Evolutionary conservation across 208 protist genomes (phyloP).

Genomic region (Acanthamoeba royreba): DNA sequence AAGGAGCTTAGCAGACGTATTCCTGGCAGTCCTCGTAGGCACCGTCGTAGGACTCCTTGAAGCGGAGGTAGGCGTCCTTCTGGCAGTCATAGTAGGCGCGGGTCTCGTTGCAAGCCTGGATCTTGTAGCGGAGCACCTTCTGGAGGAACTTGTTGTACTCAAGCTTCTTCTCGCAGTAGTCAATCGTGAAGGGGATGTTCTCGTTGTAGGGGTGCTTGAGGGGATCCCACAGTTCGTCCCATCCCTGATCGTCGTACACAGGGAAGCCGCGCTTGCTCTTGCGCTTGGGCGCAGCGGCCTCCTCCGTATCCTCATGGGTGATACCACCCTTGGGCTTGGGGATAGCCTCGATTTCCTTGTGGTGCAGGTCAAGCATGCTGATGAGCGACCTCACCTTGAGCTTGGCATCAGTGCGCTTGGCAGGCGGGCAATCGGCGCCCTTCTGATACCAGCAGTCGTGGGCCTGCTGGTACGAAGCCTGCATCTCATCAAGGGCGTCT

Average conservation of each 20-base stretch:
- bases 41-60: background rate
- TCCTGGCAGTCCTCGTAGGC: background rate
- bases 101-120: background rate
- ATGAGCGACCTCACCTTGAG: background rate
- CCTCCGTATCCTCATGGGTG: background rate
- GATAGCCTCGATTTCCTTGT: background rate
- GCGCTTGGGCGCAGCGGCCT: background rate
- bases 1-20: background rate
- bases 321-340: constrained; percentile 5
- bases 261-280: too few species aligned
- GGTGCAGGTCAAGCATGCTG: background rate
- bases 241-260: too few species aligned
- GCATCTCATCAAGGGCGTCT: background rate
- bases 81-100: constrained; percentile 8
- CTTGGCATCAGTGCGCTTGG: background rate
- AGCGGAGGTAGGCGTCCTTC: background rate
- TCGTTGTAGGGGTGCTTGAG: background rate
- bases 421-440: background rate
- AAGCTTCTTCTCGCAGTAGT: constrained; percentile 17
- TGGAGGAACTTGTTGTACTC: background rate
- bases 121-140: constrained; percentile 17
- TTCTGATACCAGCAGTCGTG: background rate
- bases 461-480: background rate
- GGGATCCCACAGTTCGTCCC: background rate
- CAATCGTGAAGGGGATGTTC: background rate